Evolutionary conservation across 257 asterid genomes (phyloP).

Genomic region (Avicennia marina): DNA sequence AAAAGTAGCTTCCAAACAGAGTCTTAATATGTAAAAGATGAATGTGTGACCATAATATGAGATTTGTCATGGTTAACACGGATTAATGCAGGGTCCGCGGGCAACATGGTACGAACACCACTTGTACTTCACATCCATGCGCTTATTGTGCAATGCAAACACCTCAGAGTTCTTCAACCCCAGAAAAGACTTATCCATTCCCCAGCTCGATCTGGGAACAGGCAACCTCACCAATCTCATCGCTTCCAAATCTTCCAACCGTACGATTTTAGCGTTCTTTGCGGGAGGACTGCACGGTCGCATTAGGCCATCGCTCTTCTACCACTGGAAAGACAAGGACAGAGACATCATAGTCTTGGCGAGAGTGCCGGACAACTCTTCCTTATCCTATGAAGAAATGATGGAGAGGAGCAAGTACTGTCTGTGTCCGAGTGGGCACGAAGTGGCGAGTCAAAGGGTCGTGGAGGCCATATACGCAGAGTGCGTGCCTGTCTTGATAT

Average conservation of each 20-base stretch:
- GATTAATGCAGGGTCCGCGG: constrained; percentile 55
- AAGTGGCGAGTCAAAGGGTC: constrained; percentile 65
- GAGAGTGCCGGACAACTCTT: constrained; percentile 23
- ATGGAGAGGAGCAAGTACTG: constrained; percentile 52
- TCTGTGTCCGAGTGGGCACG: constrained; percentile 59
- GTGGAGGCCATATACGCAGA: constrained; percentile 57
- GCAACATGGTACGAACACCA: constrained; percentile 61
- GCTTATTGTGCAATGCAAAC: constrained; percentile 68
- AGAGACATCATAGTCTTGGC: constrained; percentile 27
- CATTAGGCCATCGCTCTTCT: constrained; percentile 40
- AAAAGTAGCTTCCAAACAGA: too few species aligned
- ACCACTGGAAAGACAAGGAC: constrained; percentile 44
- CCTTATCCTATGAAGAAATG: constrained; percentile 32
- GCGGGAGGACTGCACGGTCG: constrained; percentile 55
- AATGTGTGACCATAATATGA: too few species aligned
- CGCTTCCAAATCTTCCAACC: constrained; percentile 19
- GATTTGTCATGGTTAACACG: too few species aligned
- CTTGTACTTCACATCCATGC: constrained; percentile 58
- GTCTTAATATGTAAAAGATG: too few species aligned
- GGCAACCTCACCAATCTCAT: constrained; percentile 23
- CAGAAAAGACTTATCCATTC: constrained; percentile 53
- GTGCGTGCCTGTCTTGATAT: constrained; percentile 58
- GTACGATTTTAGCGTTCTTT: constrained; percentile 56
- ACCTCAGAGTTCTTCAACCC: constrained; percentile 75
- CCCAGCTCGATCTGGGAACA: constrained; percentile 45